Percentiles rank a stretch among this genome's conserved stretches.
Conservation (phyloP, 805 yeast genomes). For the Yarrowia porcina region DNA sequence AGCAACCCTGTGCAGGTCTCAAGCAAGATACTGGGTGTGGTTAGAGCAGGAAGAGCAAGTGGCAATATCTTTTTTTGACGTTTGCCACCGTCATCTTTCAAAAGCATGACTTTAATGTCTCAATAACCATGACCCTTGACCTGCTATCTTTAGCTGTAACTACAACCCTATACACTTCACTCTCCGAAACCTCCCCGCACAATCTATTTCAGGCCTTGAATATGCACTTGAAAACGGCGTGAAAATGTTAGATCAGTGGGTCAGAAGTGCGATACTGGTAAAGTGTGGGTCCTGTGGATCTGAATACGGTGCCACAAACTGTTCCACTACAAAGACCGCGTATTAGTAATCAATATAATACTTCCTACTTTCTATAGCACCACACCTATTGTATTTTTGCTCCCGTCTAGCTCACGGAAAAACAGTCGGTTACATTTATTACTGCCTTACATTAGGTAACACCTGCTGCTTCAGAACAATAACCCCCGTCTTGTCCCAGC, state of each 20-base stretch:
- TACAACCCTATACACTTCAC: not conserved
- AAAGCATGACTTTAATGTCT: not conserved
- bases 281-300: too few relatives aligned
- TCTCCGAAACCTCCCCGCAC: not conserved
- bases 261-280: too few relatives aligned
- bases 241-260: too few relatives aligned
- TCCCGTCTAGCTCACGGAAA: not conserved
- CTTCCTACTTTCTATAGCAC: too few relatives aligned
- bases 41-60: too few relatives aligned
- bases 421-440: not conserved
- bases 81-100: not conserved
- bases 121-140: not conserved
- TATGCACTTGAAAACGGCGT: not conserved
- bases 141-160: slow-evolving; percentile 11
- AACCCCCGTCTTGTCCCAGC: not conserved
- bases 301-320: too few relatives aligned
- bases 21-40: not conserved
- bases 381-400: not conserved
- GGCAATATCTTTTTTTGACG: too few relatives aligned
- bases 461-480: too few relatives aligned
- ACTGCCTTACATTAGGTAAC: too few relatives aligned
- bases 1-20: not conserved
- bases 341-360: too few relatives aligned
- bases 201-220: not conserved
- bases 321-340: too few relatives aligned